Base-by-base conservation (phyloP, 2,329 filamentous ascomycete genomes). In the Hortaea werneckii region DNA sequence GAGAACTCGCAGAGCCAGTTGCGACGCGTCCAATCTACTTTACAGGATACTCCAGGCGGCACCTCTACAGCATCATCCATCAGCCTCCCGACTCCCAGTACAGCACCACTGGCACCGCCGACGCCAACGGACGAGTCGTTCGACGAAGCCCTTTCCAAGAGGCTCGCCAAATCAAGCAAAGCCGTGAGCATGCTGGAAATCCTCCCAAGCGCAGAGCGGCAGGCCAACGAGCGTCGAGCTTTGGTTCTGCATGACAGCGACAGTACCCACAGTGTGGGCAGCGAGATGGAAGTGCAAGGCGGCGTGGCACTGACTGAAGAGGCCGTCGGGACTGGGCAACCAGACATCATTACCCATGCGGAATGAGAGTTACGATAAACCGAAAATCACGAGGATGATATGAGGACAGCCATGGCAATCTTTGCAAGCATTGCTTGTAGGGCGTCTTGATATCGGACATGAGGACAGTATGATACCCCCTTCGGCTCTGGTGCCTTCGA, bases 231-330 rank as follows among this genome's bases (percentile, higher is more conserved):
- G 9, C 9, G 32, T 9, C n/a, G 8, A 9, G 32, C 9, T 9
- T 11, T 13, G n/a, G 46, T 42, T n/a, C 9, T 12, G 26, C 28
- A 42, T 38, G 47, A 44, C 2, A 37, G 49, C 10, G 49, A 44
- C n/a, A 34, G 50, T 20, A 12, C 42, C 9, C 13, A 47, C 49
- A 57, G 55, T 42, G 38, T 57, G 2, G 54, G 52, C 4, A 56
- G 65, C 32, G 65, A 69, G 37, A 57, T 77, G 2, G 67, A 72
- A 29, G 71, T 78, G 1, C 64, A 67, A 4, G 67, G 71, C 11
- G 77, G 77, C 1, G 65, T 80, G 4, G 76, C 76, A 1, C 58
- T 81, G 27, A 72, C 73, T 3, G 77, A 81, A 55, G 77, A 79
- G 57, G 74, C 71, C 38, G 69, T 77, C 11, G 70, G 71, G 50